A percentile compares a stretch with the other conserved stretches of the same genome.
These are phyloP conservation scores for Eucalyptus cladocalyx DNA, from an alignment of 345 rosid species.

Conservation along the genomic window DNA sequence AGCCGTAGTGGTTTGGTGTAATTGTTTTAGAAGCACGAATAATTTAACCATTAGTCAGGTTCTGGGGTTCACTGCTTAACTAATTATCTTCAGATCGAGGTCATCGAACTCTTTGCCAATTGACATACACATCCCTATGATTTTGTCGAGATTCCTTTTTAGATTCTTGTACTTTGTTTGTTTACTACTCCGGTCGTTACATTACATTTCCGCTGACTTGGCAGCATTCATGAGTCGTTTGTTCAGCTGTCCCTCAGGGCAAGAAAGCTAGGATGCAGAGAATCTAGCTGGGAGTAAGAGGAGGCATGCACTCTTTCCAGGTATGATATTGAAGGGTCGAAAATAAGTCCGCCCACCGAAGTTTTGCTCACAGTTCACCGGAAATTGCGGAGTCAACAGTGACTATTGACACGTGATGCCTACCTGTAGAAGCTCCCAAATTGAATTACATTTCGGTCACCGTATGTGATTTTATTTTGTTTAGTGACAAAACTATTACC, in stretches of 20 bases:
- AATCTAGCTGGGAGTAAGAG: no score
- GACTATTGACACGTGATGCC: background rate
- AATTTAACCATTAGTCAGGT: background rate
- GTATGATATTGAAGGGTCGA: no score
- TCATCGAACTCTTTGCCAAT: background rate
- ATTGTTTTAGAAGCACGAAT: background rate
- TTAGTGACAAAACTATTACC: background rate
- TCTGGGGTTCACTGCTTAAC: background rate
- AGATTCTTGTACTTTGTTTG: background rate
- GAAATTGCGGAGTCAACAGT: background rate
- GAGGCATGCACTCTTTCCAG: no score
- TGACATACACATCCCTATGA: background rate
- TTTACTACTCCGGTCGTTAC: background rate
- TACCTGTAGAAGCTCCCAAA: background rate
- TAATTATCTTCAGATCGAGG: background rate
- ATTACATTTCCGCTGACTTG: no score
- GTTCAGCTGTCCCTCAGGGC: no score
- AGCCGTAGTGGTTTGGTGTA: background rate
- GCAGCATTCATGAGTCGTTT: no score
- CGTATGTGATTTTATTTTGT: background rate
- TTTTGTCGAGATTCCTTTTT: background rate
- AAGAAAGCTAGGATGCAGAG: no score
- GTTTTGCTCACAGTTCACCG: background rate
- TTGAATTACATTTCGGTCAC: background rate
- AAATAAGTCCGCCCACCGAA: background rate